Evolutionary conservation across 352 stramenopile species (phyloP).

Genomic region (Phytophthora megakarya): DNA sequence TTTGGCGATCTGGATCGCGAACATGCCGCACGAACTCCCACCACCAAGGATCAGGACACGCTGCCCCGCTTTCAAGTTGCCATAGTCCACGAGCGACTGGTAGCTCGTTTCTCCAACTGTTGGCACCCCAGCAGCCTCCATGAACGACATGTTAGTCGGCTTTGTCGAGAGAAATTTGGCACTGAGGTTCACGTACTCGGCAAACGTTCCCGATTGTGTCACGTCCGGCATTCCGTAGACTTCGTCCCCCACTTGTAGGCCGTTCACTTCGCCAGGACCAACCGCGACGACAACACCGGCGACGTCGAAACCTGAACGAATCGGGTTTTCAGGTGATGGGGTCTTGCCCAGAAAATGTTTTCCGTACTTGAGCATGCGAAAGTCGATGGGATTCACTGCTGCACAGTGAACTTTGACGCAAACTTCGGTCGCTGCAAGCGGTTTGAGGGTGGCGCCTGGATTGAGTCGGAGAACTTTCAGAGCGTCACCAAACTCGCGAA

Average conservation of each 20-base stretch:
- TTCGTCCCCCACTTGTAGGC: neutral
- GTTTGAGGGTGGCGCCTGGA: neutral
- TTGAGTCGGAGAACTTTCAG: neutral
- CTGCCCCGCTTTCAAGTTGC: neutral
- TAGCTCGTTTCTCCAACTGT: neutral
- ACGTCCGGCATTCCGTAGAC: neutral
- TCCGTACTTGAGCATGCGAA: neutral
- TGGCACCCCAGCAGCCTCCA: neutral
- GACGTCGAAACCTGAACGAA: neutral
- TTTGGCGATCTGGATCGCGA: neutral
- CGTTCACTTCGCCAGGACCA: neutral
- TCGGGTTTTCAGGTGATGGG: neutral
- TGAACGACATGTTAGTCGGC: neutral
- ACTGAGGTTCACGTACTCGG: neutral
- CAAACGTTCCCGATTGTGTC: neutral
- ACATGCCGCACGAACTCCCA: neutral
- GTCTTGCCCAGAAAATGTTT: neutral
- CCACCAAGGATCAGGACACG: neutral
- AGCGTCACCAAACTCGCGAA: conserved; percentile 5
- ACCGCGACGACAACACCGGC: neutral
- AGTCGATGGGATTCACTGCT: neutral
- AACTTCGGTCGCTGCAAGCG: neutral
- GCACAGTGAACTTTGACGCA: neutral
- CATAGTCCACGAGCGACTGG: neutral
- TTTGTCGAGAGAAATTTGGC: neutral